Conservation (phyloP, 768 basidiomycete species). For the Leccinum barrowsii region DNA sequence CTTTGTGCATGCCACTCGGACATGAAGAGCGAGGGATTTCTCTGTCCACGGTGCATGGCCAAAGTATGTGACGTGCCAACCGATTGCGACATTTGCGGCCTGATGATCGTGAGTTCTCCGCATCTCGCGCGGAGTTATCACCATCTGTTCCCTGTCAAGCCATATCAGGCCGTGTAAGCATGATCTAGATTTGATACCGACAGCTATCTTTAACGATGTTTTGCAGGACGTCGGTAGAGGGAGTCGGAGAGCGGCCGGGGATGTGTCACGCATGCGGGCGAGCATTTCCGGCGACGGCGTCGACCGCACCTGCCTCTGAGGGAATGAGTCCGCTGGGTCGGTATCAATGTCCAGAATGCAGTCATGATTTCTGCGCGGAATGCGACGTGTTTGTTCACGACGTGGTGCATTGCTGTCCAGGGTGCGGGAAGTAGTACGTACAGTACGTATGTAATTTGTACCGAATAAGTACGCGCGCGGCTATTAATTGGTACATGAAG, state of each 20-base stretch:
- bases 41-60: slow-evolving; percentile 89
- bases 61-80: slow-evolving; percentile 98
- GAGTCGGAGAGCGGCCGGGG: slow-evolving; percentile 32
- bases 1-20: slow-evolving; percentile 94
- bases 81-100: slow-evolving; percentile 93
- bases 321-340: slow-evolving; percentile 83
- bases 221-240: slow-evolving; percentile 39
- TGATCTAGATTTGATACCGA: not conserved
- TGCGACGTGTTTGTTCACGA: slow-evolving; percentile 97
- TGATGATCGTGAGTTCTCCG: slow-evolving; percentile 98
- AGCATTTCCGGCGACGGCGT: slow-evolving; percentile 51
- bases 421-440: slow-evolving; percentile 55
- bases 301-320: slow-evolving; percentile 41
- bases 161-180: slow-evolving; percentile 78
- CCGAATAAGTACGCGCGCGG: not conserved
- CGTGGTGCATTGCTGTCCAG: slow-evolving; percentile 92
- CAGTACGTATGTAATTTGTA: slow-evolving; percentile 13
- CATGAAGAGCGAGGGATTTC: slow-evolving; percentile 88
- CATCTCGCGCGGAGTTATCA: slow-evolving; percentile 96
- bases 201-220: slow-evolving; percentile 1
- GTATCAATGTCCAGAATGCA: slow-evolving; percentile 86
- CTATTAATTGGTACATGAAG: not conserved
- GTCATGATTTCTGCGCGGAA: slow-evolving; percentile 86
- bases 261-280: slow-evolving; percentile 80
- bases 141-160: slow-evolving; percentile 91